Conservation (phyloP, 257 asterid species). For the Lycium ferocissimum region DNA sequence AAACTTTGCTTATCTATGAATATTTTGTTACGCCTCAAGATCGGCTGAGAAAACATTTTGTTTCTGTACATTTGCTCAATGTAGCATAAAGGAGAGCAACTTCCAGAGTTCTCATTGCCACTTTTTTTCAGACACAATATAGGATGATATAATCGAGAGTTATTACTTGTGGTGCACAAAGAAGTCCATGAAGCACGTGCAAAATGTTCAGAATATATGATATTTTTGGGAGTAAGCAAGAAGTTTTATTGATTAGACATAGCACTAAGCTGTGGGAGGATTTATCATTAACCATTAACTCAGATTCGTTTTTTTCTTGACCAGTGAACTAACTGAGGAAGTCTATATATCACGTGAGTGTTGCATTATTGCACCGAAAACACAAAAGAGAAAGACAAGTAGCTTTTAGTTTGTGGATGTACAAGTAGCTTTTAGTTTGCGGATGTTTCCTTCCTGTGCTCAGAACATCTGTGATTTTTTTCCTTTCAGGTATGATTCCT, state of each 20-base stretch:
- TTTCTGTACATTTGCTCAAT: slow-evolving; percentile 33
- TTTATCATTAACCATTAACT: not conserved
- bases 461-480: not conserved
- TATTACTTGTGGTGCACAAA: slow-evolving; percentile 37
- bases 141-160: slow-evolving; percentile 37
- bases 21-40: slow-evolving; percentile 47
- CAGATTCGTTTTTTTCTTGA: too few relatives aligned
- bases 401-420: not conserved
- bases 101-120: slow-evolving; percentile 13
- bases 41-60: slow-evolving; percentile 41
- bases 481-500: not conserved
- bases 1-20: slow-evolving; percentile 41
- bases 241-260: not conserved
- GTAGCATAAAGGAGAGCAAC: slow-evolving; percentile 26
- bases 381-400: not conserved
- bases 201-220: not conserved
- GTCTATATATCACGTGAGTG: not conserved
- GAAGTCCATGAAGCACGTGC: slow-evolving; percentile 56
- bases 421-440: too few relatives aligned
- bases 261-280: not conserved
- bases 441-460: not conserved
- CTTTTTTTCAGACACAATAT: slow-evolving; percentile 37
- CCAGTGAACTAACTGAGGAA: too few relatives aligned
- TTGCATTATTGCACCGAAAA: slow-evolving; percentile 6
- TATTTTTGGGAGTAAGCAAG: not conserved